Evolutionary conservation across 1,284 basidiomycete species (phyloP), one percentile per base, ranked within the genome.

Genomic region (Sporisorium iseilematis-ciliati): DNA sequence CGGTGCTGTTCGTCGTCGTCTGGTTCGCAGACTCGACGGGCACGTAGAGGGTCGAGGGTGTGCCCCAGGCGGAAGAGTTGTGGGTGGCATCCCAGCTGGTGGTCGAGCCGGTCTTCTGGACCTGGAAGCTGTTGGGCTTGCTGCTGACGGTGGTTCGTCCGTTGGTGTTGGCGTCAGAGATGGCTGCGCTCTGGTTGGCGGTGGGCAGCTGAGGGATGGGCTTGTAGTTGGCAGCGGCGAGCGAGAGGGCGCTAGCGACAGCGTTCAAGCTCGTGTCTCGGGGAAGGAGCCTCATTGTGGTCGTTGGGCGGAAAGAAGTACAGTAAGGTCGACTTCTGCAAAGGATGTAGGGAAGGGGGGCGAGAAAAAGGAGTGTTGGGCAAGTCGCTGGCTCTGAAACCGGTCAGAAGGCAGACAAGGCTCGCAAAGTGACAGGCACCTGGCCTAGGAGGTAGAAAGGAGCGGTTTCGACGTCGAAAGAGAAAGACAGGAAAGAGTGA

Each of bases 161-260:
- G 26, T 43, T 31, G 2, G 50, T 38, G n/a, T 42, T 52, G 14
- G 45, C 23, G 8, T 43, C 20, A 3, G 63, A 18, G n/a, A 59
- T 52, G 8, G 49, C 56, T 6, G 42, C 35, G 31, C 45, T 57
- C 38, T 74, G 57, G 40, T 65, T 70, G 40, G 69, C 53, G 4
- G 53, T 59, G 1, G 78, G 69, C 2, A 80, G 56, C 57, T 80
- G 78, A 5, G 83, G 83, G 21, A 81, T 75, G 18, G 83, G 83
- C 72, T 84, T 84, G 77, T 84, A 84, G 67, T 84, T 83, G 50
- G 83, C 83, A 10, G 76, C 57, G n/a, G 75, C 79, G 23, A 84
- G 70, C 29, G 81, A 83, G 2, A 84, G 79, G 26, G 75, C 66
- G 31, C 62, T 71, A 29, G 82, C 83, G 33, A 84, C 51, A 7